These are phyloP conservation scores for Westerdykella ornata DNA, from an alignment of 2,329 filamentous ascomycete species.

Conservation along the genomic window DNA sequence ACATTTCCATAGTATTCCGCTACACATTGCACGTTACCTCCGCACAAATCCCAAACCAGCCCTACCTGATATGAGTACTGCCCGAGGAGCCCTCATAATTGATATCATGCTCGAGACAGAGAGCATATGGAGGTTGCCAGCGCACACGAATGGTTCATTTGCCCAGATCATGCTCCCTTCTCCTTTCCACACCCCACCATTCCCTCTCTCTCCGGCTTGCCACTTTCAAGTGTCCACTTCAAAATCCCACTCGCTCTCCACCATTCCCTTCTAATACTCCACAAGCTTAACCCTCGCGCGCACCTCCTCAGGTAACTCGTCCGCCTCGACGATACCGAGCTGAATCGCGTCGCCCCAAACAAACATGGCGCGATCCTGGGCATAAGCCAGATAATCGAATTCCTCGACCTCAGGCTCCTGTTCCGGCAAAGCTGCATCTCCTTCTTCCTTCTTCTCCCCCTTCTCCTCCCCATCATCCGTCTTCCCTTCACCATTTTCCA, in stretches of 20 bases:
- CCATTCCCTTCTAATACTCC: conserved; percentile 46
- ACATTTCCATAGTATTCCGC: too few species aligned
- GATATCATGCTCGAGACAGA: too few species aligned
- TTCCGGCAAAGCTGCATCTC: conserved; percentile 37
- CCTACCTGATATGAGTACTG: too few species aligned
- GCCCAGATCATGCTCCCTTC: too few species aligned
- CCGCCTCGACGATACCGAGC: conserved; percentile 64
- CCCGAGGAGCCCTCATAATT: too few species aligned
- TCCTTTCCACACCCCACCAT: background rate
- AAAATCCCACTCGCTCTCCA: background rate
- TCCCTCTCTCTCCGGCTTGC: background rate
- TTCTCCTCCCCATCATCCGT: conserved; percentile 7
- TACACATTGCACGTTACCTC: too few species aligned
- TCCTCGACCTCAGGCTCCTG: conserved; percentile 59
- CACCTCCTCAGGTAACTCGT: conserved; percentile 69
- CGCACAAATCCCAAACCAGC: too few species aligned
- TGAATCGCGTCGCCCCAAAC: conserved; percentile 87
- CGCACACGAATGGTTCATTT: too few species aligned
- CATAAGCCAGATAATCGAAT: conserved; percentile 90
- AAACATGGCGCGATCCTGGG: conserved; percentile 83
- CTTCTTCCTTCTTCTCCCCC: conserved; percentile 19
- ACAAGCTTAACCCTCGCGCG: conserved; percentile 61
- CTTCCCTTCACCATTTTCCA: conserved; percentile 12
- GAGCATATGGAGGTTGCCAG: too few species aligned
- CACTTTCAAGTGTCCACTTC: background rate